Percentiles rank a stretch among this genome's conserved stretches.
Conservation (phyloP, 345 rosid genomes). For the Eucalyptus microcorys region DNA sequence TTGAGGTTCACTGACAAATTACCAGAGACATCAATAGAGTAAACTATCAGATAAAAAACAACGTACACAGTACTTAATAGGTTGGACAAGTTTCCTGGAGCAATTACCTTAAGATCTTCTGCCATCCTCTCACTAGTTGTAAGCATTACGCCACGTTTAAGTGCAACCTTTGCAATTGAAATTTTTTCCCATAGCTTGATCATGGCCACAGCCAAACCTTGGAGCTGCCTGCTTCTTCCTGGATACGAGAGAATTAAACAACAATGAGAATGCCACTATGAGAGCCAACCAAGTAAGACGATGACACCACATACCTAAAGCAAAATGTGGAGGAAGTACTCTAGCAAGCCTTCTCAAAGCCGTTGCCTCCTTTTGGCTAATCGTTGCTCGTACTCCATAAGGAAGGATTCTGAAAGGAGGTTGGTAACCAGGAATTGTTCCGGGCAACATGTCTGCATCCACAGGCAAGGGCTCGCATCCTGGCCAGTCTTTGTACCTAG, state of each 20-base stretch:
- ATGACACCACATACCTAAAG: constrained; percentile 44
- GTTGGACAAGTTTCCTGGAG: not conserved
- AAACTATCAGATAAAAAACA: not conserved
- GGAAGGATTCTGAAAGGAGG: constrained; percentile 91
- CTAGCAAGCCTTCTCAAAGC: constrained; percentile 68
- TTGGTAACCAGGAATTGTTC: constrained; percentile 61
- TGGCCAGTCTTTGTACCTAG: constrained; percentile 84
- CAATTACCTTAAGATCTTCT: constrained; percentile 79
- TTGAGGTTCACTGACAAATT: not conserved
- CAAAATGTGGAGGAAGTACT: constrained; percentile 93
- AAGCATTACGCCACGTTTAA: constrained; percentile 84
- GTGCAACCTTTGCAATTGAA: constrained; percentile 74
- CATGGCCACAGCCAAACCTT: constrained; percentile 88
- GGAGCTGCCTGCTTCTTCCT: constrained; percentile 90
- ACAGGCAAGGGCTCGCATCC: constrained; percentile 80
- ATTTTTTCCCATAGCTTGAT: constrained; percentile 77
- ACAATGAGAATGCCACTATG: not conserved
- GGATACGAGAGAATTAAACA: constrained; percentile 4
- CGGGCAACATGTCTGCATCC: constrained; percentile 93
- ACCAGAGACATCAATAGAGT: not conserved
- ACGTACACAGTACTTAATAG: not conserved
- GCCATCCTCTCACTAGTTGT: constrained; percentile 98
- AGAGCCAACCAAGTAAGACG: not conserved
- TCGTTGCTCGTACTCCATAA: constrained; percentile 71
- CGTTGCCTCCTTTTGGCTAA: constrained; percentile 59